phyloP scores from a whole-genome alignment of 2,329 filamentous ascomycete species.

The Pleurostoma richardsiae region DNA sequence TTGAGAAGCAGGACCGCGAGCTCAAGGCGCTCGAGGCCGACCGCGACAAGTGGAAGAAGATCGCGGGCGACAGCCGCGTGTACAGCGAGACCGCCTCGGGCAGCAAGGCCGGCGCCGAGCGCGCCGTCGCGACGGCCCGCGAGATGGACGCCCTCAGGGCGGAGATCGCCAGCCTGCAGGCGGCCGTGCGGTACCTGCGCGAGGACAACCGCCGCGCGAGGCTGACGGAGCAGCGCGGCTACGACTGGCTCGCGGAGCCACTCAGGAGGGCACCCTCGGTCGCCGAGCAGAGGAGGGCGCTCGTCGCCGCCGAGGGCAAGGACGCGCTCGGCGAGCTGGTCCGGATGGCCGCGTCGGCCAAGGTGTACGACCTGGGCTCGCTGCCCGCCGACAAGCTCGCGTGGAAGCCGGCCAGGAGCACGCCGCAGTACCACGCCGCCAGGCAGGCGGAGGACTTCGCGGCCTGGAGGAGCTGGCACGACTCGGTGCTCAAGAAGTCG shows the following conservation, averaged over 20 bases:
- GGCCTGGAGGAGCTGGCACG: slow-evolving; percentile 54
- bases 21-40: slow-evolving; percentile 60
- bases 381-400: slow-evolving; percentile 56
- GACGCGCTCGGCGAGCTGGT: slow-evolving; percentile 63
- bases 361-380: slow-evolving; percentile 53
- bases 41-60: slow-evolving; percentile 67
- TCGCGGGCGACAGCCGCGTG: slow-evolving; percentile 56
- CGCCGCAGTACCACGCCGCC: slow-evolving; percentile 62
- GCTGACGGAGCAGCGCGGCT: slow-evolving; percentile 45
- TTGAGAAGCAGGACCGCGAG: slow-evolving; percentile 64
- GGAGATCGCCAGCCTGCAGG: slow-evolving; percentile 61
- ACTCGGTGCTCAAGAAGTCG: slow-evolving; percentile 49
- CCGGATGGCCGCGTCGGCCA: slow-evolving; percentile 50
- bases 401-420: slow-evolving; percentile 61
- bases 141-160: slow-evolving; percentile 69
- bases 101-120: slow-evolving; percentile 56
- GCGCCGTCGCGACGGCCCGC: slow-evolving; percentile 63
- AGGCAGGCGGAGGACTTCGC: slow-evolving; percentile 62
- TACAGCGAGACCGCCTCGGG: slow-evolving; percentile 42
- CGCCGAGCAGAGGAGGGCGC: slow-evolving; percentile 41
- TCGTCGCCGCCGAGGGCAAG: slow-evolving; percentile 56
- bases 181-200: slow-evolving; percentile 62
- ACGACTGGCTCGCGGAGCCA: slow-evolving; percentile 62
- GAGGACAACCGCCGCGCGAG: slow-evolving; percentile 62
- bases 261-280: slow-evolving; percentile 40